phyloP scores from a whole-genome alignment of 176 grass and related monocot genomes.

The Eleusine indica region DNA sequence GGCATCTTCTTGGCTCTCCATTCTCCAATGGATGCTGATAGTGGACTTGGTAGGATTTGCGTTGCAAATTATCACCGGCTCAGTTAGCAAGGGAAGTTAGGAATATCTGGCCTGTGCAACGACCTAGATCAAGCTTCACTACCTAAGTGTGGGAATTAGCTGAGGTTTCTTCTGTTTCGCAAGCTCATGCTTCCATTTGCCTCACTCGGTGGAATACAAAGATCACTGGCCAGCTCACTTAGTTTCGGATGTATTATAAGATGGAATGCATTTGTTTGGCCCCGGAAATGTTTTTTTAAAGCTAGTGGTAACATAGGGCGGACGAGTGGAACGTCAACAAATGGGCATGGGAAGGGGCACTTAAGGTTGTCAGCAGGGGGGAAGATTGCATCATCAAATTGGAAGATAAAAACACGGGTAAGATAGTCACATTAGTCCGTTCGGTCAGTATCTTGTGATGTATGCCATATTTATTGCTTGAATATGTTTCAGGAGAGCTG shows the following conservation, averaged over 20 bases:
- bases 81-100: background rate
- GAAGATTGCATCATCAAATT: conserved; percentile 94
- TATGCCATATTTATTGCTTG: conserved; percentile 29
- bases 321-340: conserved; percentile 99
- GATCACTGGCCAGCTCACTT: background rate
- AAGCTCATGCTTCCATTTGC: conserved; percentile 10
- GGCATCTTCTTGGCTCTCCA: background rate
- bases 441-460: background rate
- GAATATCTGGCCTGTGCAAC: background rate
- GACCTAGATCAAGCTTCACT: background rate
- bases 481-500: conserved; percentile 68
- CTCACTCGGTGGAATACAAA: background rate
- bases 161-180: background rate
- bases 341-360: conserved; percentile 92
- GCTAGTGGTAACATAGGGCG: conserved; percentile 56
- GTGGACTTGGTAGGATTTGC: conserved; percentile 9
- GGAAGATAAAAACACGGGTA: conserved; percentile 91
- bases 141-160: background rate
- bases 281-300: background rate
- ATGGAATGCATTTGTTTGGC: background rate
- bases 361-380: conserved; percentile 94
- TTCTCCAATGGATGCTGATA: background rate
- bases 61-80: background rate
- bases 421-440: background rate
- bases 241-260: background rate